Percentiles rank a stretch among this genome's conserved stretches.
These are phyloP conservation scores for Magnolia officinalis DNA, from an alignment of 164 flowering plant species.

Conservation along the genomic window DNA sequence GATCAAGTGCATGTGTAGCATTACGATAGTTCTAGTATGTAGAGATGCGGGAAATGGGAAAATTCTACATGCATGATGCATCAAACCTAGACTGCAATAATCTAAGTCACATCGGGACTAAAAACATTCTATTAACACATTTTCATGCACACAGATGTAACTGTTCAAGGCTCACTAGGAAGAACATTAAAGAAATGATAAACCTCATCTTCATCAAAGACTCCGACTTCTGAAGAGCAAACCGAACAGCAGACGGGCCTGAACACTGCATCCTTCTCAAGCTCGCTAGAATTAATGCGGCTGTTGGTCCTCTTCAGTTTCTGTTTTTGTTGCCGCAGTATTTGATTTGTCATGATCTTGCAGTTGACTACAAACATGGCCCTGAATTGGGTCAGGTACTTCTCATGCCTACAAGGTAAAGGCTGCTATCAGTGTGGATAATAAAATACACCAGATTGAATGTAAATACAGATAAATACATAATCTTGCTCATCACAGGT, in stretches of 20 bases:
- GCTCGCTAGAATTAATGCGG: slow-evolving; percentile 22
- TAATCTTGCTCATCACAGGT: background rate
- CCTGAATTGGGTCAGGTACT: slow-evolving; percentile 67
- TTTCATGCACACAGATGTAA: background rate
- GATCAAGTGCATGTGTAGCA: too few species aligned
- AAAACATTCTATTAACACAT: too few species aligned
- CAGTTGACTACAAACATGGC: slow-evolving; percentile 74
- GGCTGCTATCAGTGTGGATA: background rate
- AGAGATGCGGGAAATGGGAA: too few species aligned
- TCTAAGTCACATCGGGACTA: too few species aligned
- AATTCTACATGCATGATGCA: too few species aligned
- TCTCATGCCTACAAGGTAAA: slow-evolving; percentile 64
- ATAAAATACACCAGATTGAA: background rate
- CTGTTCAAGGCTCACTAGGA: slow-evolving; percentile 58
- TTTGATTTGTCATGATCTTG: slow-evolving; percentile 37
- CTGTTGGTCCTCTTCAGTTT: slow-evolving; percentile 25
- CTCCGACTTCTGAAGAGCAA: slow-evolving; percentile 78
- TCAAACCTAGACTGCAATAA: too few species aligned
- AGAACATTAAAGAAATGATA: slow-evolving; percentile 80
- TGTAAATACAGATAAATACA: too few species aligned
- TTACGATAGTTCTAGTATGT: too few species aligned
- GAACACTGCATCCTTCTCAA: slow-evolving; percentile 24
- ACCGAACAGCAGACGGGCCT: slow-evolving; percentile 63
- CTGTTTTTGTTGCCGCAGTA: slow-evolving; percentile 11
- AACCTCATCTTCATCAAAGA: slow-evolving; percentile 67